phyloP scores from a whole-genome alignment of 208 protist genomes.

The Blastocrithidia nonstop region DNA sequence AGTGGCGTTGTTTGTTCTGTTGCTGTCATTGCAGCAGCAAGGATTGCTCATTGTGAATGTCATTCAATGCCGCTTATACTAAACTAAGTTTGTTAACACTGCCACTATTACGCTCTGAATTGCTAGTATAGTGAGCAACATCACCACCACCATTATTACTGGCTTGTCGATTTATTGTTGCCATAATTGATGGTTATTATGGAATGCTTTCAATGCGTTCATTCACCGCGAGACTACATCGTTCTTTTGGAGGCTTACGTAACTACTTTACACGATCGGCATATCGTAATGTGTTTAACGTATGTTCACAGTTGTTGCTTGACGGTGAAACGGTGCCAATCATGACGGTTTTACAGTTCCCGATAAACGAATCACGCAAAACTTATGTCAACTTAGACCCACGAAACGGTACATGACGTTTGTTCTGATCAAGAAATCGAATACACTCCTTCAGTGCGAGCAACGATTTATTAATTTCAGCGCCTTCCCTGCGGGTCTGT shows the following conservation, averaged over 20 bases:
- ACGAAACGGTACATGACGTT: conserved; percentile 82
- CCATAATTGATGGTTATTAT: neutral
- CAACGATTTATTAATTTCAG: conserved; percentile 83
- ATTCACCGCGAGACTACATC: conserved; percentile 1
- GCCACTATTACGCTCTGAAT: too few relatives aligned
- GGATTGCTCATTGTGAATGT: too few relatives aligned
- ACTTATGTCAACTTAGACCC: conserved; percentile 89
- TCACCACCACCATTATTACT: conserved; percentile 1
- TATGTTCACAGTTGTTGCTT: conserved; percentile 62
- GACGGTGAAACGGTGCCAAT: conserved; percentile 83
- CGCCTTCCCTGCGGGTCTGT: conserved; percentile 77
- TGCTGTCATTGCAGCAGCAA: too few relatives aligned
- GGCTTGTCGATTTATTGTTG: too few relatives aligned
- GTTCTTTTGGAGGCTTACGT: conserved; percentile 12
- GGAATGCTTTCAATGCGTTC: conserved; percentile 2
- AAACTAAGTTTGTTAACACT: too few relatives aligned
- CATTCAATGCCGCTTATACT: too few relatives aligned
- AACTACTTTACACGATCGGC: conserved; percentile 85
- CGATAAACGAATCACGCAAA: conserved; percentile 71
- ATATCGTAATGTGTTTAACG: conserved; percentile 69
- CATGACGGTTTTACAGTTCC: conserved; percentile 89
- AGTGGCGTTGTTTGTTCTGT: too few relatives aligned
- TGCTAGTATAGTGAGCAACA: conserved; percentile 1
- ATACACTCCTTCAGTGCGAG: conserved; percentile 83
- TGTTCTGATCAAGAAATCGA: conserved; percentile 49